Conservation (phyloP, 1,284 basidiomycete genomes). For the Uromyces viciae-fabae region DNA sequence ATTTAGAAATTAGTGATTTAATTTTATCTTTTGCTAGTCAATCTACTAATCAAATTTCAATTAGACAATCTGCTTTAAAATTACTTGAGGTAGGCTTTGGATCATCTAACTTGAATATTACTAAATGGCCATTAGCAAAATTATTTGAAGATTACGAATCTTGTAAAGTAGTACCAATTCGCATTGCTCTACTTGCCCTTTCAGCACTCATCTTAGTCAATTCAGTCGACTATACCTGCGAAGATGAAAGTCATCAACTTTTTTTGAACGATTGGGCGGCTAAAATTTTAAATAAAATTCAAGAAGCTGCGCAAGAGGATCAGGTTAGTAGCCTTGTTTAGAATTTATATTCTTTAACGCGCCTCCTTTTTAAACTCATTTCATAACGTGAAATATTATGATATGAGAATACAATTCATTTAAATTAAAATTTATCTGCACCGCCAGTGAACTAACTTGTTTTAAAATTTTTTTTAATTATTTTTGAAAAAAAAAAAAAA, state of each 20-base stretch:
- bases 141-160: constrained; percentile 16
- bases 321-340: constrained; percentile 26
- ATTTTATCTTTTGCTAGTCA: neutral
- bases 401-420: no score
- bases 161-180: constrained; percentile 5
- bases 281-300: constrained; percentile 11
- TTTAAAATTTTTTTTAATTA: no score
- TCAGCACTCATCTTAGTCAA: constrained; percentile 11
- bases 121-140: constrained; percentile 23
- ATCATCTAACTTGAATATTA: neutral
- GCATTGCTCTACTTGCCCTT: constrained; percentile 23
- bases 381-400: neutral
- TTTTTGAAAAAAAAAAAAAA: neutral
- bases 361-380: no score
- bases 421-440: no score
- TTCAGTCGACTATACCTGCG: neutral
- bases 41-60: neutral
- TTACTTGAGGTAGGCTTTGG: neutral
- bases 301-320: constrained; percentile 12
- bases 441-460: neutral
- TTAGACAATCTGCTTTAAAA: constrained; percentile 22
- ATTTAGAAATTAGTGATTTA: constrained; percentile 8
- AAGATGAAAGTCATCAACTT: neutral
- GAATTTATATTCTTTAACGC: no score
- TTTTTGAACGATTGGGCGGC: neutral